These are phyloP conservation scores for Coemansia interrupta DNA, from an alignment of 192 early-diverging fungal genomes.

Conservation along the genomic window DNA sequence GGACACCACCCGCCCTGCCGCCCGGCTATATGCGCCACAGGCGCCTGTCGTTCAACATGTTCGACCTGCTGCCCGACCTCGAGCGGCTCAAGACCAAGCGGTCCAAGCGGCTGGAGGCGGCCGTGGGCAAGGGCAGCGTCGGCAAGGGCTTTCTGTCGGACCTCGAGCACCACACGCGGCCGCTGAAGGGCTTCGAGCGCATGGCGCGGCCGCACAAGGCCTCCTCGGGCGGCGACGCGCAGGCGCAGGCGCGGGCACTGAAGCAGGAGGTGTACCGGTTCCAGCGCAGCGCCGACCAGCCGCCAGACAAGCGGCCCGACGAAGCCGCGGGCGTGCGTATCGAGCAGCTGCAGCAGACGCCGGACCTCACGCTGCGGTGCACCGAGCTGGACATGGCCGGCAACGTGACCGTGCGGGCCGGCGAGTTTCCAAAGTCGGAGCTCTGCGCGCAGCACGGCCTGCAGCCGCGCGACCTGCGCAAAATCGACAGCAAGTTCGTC, in stretches of 20 bases:
- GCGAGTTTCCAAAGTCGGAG: constrained; percentile 74
- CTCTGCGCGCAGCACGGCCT: constrained; percentile 73
- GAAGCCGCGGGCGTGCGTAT: constrained; percentile 6
- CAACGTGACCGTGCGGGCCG: constrained; percentile 65
- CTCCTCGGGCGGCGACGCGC: too few species aligned
- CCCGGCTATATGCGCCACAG: not conserved
- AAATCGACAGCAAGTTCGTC: constrained; percentile 69
- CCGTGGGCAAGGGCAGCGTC: constrained; percentile 36
- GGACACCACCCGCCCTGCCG: not conserved
- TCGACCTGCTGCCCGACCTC: constrained; percentile 46
- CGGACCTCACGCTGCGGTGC: constrained; percentile 52
- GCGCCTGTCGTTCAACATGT: constrained; percentile 41
- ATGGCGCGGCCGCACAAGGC: not conserved
- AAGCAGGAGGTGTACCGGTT: constrained; percentile 33
- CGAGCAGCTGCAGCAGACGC: constrained; percentile 18
- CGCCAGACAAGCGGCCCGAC: not conserved
- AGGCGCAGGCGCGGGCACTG: constrained; percentile 11
- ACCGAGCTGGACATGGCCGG: constrained; percentile 69
- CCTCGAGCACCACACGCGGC: constrained; percentile 24
- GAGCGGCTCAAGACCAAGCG: constrained; percentile 31
- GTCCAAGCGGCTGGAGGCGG: constrained; percentile 30
- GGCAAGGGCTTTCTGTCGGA: constrained; percentile 17
- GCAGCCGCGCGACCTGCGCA: constrained; percentile 82
- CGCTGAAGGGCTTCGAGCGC: constrained; percentile 7
- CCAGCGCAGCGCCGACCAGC: constrained; percentile 28